Base-by-base conservation (phyloP, 306 rosid genomes). In the Fragaria iinumae region DNA sequence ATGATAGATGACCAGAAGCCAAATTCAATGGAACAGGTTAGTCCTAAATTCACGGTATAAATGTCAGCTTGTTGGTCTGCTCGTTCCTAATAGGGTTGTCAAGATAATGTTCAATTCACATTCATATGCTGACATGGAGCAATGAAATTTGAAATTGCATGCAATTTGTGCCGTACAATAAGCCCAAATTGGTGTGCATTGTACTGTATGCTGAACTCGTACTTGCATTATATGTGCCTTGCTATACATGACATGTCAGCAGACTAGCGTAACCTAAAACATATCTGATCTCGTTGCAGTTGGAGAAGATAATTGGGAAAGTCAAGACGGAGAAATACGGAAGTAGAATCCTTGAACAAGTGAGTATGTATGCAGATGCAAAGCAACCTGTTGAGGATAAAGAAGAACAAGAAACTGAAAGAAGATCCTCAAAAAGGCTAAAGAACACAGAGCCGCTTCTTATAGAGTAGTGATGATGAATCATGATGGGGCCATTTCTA, bases 401-500 rank as follows among this genome's bases (percentile, higher is more conserved):
- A 79, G 78, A 81, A 65, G 85, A 87, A 55, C 87, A 74, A 77
- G 85, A 29, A 65, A 80, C 34, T 78, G 88, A 80, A 72, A 81
- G 96, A 80, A 81, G 96, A 80, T 83, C 82, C 16, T 66, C 83
- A n/a, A 91, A 90, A 84, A 86, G 85, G 80, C 86, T 53, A 10
- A 94, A 86, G 81, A 88, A 86, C 75, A 85, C 86, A 76, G 86
- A 89, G 82, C 83, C 83, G 66, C 72, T 77, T 80, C 74, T 94
- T 63, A 77, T 91, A 78, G 91, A 88, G 88, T 77, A 92, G 91
- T 76, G 98, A 91, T 78, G 98, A 94, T 72, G 96, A 88, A 77
- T 79, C 80, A 17, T 90, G 85, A 84, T 10, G 48, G 32, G 36
- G 27, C 36, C 43, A 20, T 25, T 44, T 53, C 12, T 12, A 11